phyloP scores from a whole-genome alignment of 225 moss, liverwort and hornwort genomes.

The Lunularia cruciata region DNA sequence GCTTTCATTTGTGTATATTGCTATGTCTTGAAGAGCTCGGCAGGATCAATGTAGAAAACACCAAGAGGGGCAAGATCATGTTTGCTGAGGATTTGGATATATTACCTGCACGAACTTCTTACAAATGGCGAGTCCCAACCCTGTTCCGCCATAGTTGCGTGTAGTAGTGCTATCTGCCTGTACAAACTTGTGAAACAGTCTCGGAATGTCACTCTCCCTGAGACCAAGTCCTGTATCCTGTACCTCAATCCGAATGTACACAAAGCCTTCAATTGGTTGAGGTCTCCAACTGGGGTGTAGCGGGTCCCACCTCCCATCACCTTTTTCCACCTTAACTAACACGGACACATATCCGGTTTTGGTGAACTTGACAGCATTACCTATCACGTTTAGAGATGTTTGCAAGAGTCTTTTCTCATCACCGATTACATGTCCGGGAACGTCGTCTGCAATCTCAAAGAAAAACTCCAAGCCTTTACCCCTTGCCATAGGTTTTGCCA shows the following conservation, averaged over 20 bases:
- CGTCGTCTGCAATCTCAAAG: conserved; percentile 48
- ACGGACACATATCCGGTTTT: conserved; percentile 66
- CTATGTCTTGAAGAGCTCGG: too few species aligned
- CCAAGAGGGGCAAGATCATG: too few species aligned
- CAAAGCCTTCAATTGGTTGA: conserved; percentile 32
- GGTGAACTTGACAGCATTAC: conserved; percentile 92
- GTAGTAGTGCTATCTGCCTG: conserved; percentile 87
- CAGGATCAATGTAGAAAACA: too few species aligned
- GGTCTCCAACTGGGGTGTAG: conserved; percentile 50
- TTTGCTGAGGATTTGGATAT: too few species aligned
- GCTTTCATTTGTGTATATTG: too few species aligned
- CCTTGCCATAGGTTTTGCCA: conserved; percentile 81
- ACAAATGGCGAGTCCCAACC: conserved; percentile 87
- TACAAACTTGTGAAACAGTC: conserved; percentile 86
- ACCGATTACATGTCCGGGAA: conserved; percentile 45
- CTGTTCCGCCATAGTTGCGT: conserved; percentile 80
- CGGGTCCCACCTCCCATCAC: conserved; percentile 58
- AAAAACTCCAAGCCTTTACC: conserved; percentile 55
- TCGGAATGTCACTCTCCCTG: conserved; percentile 67
- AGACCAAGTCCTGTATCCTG: conserved; percentile 78
- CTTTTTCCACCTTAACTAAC: conserved; percentile 52
- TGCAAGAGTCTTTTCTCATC: conserved; percentile 57
- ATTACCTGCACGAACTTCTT: conserved; percentile 94
- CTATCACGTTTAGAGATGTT: conserved; percentile 50
- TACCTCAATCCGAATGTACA: conserved; percentile 62